Conservation (phyloP, 1,284 basidiomycete genomes). For the Bjerkandera adusta region DNA sequence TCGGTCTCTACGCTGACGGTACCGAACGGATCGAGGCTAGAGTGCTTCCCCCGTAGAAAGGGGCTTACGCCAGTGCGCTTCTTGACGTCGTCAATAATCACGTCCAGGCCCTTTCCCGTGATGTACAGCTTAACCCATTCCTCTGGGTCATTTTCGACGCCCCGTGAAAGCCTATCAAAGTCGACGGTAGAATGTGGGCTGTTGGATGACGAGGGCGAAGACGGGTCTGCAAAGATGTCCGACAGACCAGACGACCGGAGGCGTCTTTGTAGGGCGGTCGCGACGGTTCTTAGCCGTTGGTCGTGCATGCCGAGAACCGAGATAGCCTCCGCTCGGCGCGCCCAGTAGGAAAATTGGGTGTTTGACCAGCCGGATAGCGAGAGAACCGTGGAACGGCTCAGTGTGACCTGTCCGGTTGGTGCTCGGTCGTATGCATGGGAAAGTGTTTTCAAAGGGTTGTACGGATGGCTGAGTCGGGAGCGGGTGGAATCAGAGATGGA, state of each 20-base stretch:
- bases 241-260: constrained; percentile 22
- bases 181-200: constrained; percentile 16
- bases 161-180: constrained; percentile 14
- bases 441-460: constrained; percentile 48
- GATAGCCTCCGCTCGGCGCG: constrained; percentile 45
- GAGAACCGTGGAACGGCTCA: constrained; percentile 46
- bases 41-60: constrained; percentile 50
- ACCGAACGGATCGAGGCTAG: constrained; percentile 48
- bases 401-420: constrained; percentile 41
- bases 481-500: constrained; percentile 2
- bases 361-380: constrained; percentile 50
- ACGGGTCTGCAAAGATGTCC: constrained; percentile 7
- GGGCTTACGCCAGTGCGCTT: constrained; percentile 45
- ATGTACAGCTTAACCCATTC: constrained; percentile 25
- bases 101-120: constrained; percentile 47
- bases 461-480: constrained; percentile 43
- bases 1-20: constrained; percentile 33
- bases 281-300: constrained; percentile 37
- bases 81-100: constrained; percentile 48
- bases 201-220: constrained; percentile 21
- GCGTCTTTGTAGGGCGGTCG: constrained; percentile 38
- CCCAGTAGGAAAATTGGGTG: constrained; percentile 52
- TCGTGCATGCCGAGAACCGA: constrained; percentile 42
- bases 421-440: constrained; percentile 37
- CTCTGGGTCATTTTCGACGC: constrained; percentile 16